These are phyloP conservation scores for Solanum medicagineum DNA, from an alignment of 257 asterid species.

Conservation along the genomic window DNA sequence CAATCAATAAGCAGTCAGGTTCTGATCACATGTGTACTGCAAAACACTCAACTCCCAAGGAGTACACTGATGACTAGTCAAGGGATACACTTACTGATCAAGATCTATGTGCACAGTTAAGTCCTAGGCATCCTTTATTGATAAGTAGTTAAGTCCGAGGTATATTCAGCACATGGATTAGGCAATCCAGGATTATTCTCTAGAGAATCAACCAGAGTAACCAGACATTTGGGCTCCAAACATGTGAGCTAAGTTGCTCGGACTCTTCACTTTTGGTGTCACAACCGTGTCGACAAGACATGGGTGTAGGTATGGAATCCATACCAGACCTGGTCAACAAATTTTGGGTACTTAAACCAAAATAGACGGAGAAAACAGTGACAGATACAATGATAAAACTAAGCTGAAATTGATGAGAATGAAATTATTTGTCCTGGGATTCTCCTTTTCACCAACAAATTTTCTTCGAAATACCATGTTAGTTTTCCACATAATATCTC, in stretches of 20 bases:
- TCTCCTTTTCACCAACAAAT: neutral
- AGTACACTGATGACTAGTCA: neutral
- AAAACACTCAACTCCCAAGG: neutral
- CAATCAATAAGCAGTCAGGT: neutral
- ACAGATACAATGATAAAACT: neutral
- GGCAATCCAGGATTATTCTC: neutral
- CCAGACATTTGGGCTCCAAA: neutral
- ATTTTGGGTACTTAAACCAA: neutral
- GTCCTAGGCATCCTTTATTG: neutral
- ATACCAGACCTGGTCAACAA: neutral
- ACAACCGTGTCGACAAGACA: neutral
- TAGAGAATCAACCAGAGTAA: neutral
- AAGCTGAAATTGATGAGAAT: neutral
- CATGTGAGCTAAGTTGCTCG: neutral
- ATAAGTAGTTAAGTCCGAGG: neutral
- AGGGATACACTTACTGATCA: neutral
- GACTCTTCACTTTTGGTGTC: neutral
- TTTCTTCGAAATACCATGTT: neutral
- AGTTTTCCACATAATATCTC: neutral
- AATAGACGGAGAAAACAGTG: neutral
- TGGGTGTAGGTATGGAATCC: neutral
- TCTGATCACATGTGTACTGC: neutral
- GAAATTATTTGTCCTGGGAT: neutral
- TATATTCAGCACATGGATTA: neutral
- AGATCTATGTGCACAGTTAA: neutral